A percentile compares a stretch with the other conserved stretches of the same genome.
Evolutionary conservation across 208 protist genomes (phyloP).

Genomic region (Trypanosoma boissoni): DNA sequence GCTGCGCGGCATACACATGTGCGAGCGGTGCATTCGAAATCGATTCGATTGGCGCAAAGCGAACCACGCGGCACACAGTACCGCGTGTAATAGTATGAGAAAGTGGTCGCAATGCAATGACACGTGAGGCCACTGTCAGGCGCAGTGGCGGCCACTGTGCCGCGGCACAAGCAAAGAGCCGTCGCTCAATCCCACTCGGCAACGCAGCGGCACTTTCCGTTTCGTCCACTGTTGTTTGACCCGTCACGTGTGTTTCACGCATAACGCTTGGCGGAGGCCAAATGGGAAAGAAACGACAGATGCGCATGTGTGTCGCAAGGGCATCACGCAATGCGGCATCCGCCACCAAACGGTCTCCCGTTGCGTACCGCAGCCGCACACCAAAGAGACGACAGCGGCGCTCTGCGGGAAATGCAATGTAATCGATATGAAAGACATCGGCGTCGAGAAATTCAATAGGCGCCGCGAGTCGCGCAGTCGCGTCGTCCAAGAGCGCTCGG

Average conservation of each 20-base stretch:
- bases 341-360: conserved; percentile 5
- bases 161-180: conserved; percentile 44
- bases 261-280: too few species aligned
- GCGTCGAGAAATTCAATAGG: conserved; percentile 31
- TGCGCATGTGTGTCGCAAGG: conserved; percentile 25
- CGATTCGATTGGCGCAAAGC: conserved; percentile 12
- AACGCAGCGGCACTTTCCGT: conserved; percentile 7
- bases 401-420: conserved; percentile 25
- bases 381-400: conserved; percentile 45
- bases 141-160: conserved; percentile 30
- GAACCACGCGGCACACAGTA: conserved; percentile 15
- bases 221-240: too few species aligned
- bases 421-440: conserved; percentile 58
- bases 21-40: not conserved
- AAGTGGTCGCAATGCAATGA: conserved; percentile 24
- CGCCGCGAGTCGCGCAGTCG: not conserved
- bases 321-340: conserved; percentile 1
- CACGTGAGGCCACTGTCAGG: conserved; percentile 31
- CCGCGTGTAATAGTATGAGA: conserved; percentile 16
- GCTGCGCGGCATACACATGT: not conserved
- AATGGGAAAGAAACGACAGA: conserved; percentile 43
- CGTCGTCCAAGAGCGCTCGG: not conserved
- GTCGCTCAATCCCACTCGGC: conserved; percentile 36
- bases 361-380: conserved; percentile 26
- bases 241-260: too few species aligned